A percentile compares a stretch with the other conserved stretches of the same genome.
Conservation (phyloP, 106 monocot species). For the Acanthochlamys bracteata region DNA sequence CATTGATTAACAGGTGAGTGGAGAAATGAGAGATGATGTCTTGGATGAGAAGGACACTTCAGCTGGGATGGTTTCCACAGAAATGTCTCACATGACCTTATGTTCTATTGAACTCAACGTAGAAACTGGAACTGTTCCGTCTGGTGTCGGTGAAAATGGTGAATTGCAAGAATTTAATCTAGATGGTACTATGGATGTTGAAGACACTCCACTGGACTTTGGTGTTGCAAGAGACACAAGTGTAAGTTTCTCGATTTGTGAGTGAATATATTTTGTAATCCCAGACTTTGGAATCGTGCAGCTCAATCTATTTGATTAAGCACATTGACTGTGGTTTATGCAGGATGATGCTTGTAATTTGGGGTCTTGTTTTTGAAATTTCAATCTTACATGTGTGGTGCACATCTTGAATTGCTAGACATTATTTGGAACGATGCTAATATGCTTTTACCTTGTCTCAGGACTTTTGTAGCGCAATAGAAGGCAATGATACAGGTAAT, state of each 20-base stretch:
- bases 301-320: too few relatives aligned
- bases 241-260: slow-evolving; percentile 38
- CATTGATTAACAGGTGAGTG: slow-evolving; percentile 5
- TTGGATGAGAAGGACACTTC: slow-evolving; percentile 5
- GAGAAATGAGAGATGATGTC: slow-evolving; percentile 8
- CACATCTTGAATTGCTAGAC: too few relatives aligned
- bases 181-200: slow-evolving; percentile 29
- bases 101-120: slow-evolving; percentile 4
- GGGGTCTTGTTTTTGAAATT: too few relatives aligned
- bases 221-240: slow-evolving; percentile 35
- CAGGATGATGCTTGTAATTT: too few relatives aligned
- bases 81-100: slow-evolving; percentile 6
- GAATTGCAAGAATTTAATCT: slow-evolving; percentile 25
- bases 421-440: neutral
- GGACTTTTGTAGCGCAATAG: slow-evolving; percentile 72
- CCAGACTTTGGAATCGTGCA: too few relatives aligned
- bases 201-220: slow-evolving; percentile 25
- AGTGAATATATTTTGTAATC: neutral
- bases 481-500: slow-evolving; percentile 77
- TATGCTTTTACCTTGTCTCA: slow-evolving; percentile 14
- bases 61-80: slow-evolving; percentile 4
- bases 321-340: too few relatives aligned
- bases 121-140: slow-evolving; percentile 28
- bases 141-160: slow-evolving; percentile 45
- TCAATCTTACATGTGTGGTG: too few relatives aligned